Evolutionary conservation across 2,329 filamentous ascomycete genomes (phyloP), one percentile per base, ranked within the genome.

Genomic region (Alternaria sp.): DNA sequence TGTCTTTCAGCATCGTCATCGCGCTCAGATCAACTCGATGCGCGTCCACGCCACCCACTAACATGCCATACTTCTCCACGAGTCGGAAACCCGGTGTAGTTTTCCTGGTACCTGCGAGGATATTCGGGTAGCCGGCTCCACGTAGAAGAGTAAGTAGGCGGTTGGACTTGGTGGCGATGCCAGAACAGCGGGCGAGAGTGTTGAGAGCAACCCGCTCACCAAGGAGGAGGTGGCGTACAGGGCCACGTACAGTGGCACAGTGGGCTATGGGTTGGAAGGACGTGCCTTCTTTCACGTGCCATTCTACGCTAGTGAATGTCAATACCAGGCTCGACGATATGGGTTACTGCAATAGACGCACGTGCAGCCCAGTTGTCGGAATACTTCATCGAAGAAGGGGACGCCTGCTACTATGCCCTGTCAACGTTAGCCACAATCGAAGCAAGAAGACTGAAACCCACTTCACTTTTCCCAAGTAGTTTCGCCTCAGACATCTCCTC

Each of bases 1-100:
- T 99, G 80, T 99, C 95, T 82, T 99, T 99, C 65, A 99, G 84
- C 95, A 99, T 99, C 56, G 93, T 93, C 95, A 99, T 98, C 65
- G 89, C 86, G 76, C 77, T 80, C 3, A 99, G 83, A 77, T 99
- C 95, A 80, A 97, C 92, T 31, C 95, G 84, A 78, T 99, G 95
- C 3, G 89, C 87, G 79, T 99, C 95, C 14, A 92, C 93, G 10
- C 95, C 95, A 56, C 94, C 95, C 14, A 96, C 90, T 23, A 97
- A 82, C 90, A 99, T 97, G 68, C 93, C 95, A 78, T 99, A 99
- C 81, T 99, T 99, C 80, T 99, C 95, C 9, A 98, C 93, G 4
- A 98, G 81, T 10, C 95, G 85, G 80, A 98, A 99, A 0, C 95
- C 95, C 0, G 95, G 95, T 0, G 95, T 99, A 0, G 95, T 99